Evolutionary conservation across 148 eudicot species (phyloP), one percentile per base, ranked within the genome.

Genomic region (Arctostaphylos glauca): DNA sequence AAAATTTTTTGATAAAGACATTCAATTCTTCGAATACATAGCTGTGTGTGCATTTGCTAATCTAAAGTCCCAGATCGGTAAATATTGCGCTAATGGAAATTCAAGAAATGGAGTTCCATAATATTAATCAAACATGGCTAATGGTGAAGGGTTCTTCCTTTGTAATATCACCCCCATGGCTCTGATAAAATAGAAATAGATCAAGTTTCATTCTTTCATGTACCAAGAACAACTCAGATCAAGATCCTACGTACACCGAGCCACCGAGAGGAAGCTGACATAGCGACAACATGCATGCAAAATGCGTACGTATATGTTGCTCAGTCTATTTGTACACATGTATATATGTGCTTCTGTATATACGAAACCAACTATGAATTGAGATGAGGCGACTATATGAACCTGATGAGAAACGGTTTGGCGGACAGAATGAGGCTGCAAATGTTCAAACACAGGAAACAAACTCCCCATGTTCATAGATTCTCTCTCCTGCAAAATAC

Each of bases 401-500:
- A 86, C 84, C 86, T 88, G 90, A 6, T 80, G 87, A 74, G 90
- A 86, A 38, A 47, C 86, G 38, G 88, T 48, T 52, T 86, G 90
- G 53, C 89, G 86, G 2, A 89, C 60, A 7, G 87, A 86, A 75
- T 90, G 90, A 82, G 86, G 46, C 86, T 89, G 90, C 25, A 84
- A 83, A 49, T 86, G 89, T 44, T 90, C 92, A 77, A 90, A 88
- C 55, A 74, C 72, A 0, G 88, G 88, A 85, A 86, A 88, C 74
- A 88, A 79, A 66, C 47, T 87, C 70, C 84, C 80, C 86, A 86
- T 86, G 76, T 84, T 85, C 60, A 78, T 59, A 9, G 83, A 78
- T 55, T 82, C 92, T 75, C 88, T 76, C 23, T 88, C 88, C 92
- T 88, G 85, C 86, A 81, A 16, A 76, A 2, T 3, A 73, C 44